Conservation (phyloP, 176 grass and related monocot species). For the Urochloa ruziziensis region DNA sequence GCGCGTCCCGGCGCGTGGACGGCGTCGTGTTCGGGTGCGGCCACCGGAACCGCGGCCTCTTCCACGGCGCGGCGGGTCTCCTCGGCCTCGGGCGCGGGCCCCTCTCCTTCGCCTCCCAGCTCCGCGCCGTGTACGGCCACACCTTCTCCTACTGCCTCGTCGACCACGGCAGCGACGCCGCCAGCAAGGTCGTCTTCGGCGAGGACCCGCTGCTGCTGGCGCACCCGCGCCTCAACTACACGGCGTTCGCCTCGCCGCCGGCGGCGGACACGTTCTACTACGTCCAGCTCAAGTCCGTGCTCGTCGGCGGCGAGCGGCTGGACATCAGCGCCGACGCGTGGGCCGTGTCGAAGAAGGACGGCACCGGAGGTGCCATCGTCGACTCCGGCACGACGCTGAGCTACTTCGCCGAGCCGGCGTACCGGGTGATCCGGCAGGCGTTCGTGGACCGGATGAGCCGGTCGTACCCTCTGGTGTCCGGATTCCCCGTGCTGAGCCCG, state of each 20-base stretch:
- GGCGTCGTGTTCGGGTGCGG: constrained; percentile 85
- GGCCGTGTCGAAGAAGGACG: constrained; percentile 44
- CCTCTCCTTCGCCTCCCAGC: constrained; percentile 92
- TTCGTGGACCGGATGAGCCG: constrained; percentile 47
- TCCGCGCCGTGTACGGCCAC: constrained; percentile 70
- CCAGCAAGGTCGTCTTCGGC: constrained; percentile 86
- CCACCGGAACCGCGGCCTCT: constrained; percentile 87
- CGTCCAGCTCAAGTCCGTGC: constrained; percentile 51
- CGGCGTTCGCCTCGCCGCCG: constrained; percentile 45
- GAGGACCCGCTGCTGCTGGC: constrained; percentile 43
- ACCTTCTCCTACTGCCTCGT: constrained; percentile 98
- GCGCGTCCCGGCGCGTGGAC: constrained; percentile 54
- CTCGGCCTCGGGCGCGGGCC: constrained; percentile 85
- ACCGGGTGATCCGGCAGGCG: constrained; percentile 58
- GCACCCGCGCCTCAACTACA: constrained; percentile 75
- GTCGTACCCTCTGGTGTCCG: constrained; percentile 49
- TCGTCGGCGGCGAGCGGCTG: constrained; percentile 59
- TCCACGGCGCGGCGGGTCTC: constrained; percentile 84
- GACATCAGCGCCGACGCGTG: constrained; percentile 36
- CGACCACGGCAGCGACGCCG: constrained; percentile 73
- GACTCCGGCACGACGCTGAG: constrained; percentile 96
- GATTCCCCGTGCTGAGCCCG: constrained; percentile 69
- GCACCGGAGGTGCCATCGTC: constrained; percentile 79
- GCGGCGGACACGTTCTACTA: constrained; percentile 87
- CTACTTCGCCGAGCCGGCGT: constrained; percentile 88